Evolutionary conservation across 2,329 filamentous ascomycete species (phyloP).

Genomic region (Aspergillus spinulosporus): DNA sequence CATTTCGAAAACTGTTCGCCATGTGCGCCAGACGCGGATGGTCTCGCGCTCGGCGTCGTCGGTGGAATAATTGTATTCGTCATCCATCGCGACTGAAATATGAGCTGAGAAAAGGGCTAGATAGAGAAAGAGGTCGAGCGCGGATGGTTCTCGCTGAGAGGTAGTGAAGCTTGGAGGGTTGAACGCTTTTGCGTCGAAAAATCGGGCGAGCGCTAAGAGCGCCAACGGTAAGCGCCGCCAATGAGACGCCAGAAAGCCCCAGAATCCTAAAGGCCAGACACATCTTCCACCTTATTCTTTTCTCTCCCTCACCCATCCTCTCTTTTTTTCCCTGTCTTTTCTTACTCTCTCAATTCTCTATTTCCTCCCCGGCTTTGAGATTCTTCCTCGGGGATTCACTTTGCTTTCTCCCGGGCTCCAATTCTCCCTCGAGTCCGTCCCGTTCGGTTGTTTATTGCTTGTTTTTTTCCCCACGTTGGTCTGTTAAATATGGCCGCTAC

Average conservation of each 20-base stretch:
- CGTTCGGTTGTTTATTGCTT: constrained; percentile 5
- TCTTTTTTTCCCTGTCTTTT: constrained; percentile 15
- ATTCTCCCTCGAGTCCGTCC: constrained; percentile 9
- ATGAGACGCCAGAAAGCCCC: constrained; percentile 15
- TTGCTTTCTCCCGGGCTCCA: constrained; percentile 1
- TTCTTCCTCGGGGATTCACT: constrained; percentile 10
- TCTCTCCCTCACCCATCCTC: constrained; percentile 15
- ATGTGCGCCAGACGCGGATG: constrained; percentile 85
- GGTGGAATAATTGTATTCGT: constrained; percentile 36
- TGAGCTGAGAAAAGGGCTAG: constrained; percentile 12
- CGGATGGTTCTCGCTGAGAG: constrained; percentile 18
- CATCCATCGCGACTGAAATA: constrained; percentile 36
- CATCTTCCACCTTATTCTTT: constrained; percentile 16
- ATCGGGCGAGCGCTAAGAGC: constrained; percentile 33
- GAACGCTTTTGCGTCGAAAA: constrained; percentile 27
- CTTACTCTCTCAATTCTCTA: constrained; percentile 7
- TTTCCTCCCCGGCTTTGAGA: constrained; percentile 12
- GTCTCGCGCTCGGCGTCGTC: constrained; percentile 44
- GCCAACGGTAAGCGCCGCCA: constrained; percentile 28
- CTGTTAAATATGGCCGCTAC: constrained; percentile 37
- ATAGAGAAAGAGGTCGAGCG: constrained; percentile 27
- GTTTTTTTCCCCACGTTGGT: background rate
- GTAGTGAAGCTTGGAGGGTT: constrained; percentile 5
- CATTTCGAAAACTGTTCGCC: constrained; percentile 94
- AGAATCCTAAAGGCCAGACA: constrained; percentile 24